Evolutionary conservation across 169 alveolate species (phyloP), one percentile per base, ranked within the genome.

Genomic region (Theileria parva): DNA sequence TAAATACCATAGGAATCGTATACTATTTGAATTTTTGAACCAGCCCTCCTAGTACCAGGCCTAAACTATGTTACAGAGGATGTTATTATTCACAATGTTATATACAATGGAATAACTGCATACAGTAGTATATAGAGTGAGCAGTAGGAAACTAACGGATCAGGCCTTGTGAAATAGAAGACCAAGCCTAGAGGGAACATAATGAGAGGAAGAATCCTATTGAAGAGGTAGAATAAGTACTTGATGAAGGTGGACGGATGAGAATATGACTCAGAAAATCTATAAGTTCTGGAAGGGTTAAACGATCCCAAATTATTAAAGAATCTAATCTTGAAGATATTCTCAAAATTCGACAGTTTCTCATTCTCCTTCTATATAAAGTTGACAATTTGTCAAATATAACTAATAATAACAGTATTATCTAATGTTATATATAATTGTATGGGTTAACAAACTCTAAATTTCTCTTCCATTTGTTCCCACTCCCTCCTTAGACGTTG

Each of bases 1-100:
- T 48, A 83, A 69, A 25, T 77, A 85, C 91, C 91, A 30, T 85
- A 85, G 17, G 91, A 85, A 50, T 85, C 91, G 68, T 85, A 78
- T 8, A 79, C 87, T 27, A 85, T 68, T 59, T 70, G 81, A 25
- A 85, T 79, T 21, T 67, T 68, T 8, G 73, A 69, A 13, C 80
- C 55, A 37, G 65, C 70, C 37, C 69, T 25, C 51, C 67, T 48
- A 12, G 30, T 19, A 44, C 44, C 72, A 5, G 69, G 12, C 81
- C 87, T 75, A 59, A 25, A 4, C 8, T 21, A 8, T 30, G 0
- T 17, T 6, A 2, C 17, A 15, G 4, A n/a, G n/a, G n/a, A n/a
- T n/a, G n/a, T 15, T 57, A 25, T 7, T 1, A 37, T 8, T 37
- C 48, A 37, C 4, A 37, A 37, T 8, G 66, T 9, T 25, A 21